Evolutionary conservation across 2,329 filamentous ascomycete species (phyloP), one percentile per base, ranked within the genome.

Genomic region (Cordyceps tenuipes): DNA sequence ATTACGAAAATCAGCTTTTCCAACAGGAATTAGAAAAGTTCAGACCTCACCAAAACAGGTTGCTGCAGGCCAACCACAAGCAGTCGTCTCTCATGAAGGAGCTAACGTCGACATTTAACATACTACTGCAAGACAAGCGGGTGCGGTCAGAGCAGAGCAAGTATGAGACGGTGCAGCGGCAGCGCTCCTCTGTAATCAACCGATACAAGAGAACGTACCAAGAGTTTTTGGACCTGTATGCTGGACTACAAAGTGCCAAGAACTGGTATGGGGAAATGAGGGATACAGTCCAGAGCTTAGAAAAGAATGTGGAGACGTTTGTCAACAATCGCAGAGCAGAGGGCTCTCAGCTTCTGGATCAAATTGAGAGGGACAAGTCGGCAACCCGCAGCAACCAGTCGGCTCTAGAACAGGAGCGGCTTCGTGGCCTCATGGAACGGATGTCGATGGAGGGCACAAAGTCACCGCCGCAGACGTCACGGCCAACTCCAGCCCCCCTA

Each of bases 21-120:
- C 89, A 97, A 71, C 86, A 91, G 17, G 94, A 99, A 73, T 80
- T 99, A n/a, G 93, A 97, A 74, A 99, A 99, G 72, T 99, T 97
- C 75, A 81, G 91, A 47, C 89, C 91, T 31, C 90, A 97, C 68
- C 94, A 97, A 70, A 96, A 88, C 67, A 86, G 94, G 39, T 82
- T 99, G 17, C 77, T 96, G 9, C 91, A 97, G 72, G 92, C 94
- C 15, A 95, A 91, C 63, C 94, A 99, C 75, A 99, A 97, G 75
- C 94, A 99, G 72, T 86, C 90, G 0, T 87, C 90, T 0, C 77
- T 99, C 58, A 91, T 99, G 85, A 97, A 97, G 73, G 94, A 99
- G 67, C 81, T 99, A 50, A 96, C 91, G 0, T 82, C 84, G 43
- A 86, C 88, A 0, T 97, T 97, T 73, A 93, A 92, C 68, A 85